Evolutionary conservation across 331 rosid genomes (phyloP).

Genomic region (Saraca asoca): DNA sequence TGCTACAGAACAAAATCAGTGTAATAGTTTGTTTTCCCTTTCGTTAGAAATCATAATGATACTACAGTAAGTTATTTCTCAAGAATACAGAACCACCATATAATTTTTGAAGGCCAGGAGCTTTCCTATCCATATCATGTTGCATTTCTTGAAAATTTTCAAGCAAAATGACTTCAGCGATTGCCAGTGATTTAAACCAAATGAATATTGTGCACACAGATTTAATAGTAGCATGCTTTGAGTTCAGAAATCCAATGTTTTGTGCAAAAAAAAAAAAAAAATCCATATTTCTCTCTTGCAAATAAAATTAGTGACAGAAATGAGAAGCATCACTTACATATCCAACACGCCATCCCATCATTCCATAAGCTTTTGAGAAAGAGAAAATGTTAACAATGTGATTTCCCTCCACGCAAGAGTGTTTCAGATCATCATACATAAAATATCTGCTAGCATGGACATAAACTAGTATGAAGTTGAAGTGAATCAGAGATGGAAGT

Average conservation of each 20-base stretch:
- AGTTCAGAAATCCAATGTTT: constrained; percentile 17
- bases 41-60: too few relatives aligned
- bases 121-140: constrained; percentile 5
- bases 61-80: too few relatives aligned
- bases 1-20: too few relatives aligned
- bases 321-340: constrained; percentile 59
- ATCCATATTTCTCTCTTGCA: constrained; percentile 1
- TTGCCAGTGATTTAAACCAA: not conserved
- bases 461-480: too few relatives aligned
- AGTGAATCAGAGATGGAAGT: too few relatives aligned
- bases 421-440: constrained; percentile 86
- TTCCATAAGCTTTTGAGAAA: constrained; percentile 94
- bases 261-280: not conserved
- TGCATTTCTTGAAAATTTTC: not conserved
- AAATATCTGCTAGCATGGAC: constrained; percentile 68
- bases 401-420: constrained; percentile 83
- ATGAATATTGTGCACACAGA: not conserved
- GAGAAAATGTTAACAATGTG: constrained; percentile 88
- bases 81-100: too few relatives aligned
- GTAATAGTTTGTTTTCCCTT: too few relatives aligned
- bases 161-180: not conserved
- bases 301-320: constrained; percentile 2
- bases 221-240: constrained; percentile 11
- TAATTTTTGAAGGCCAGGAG: too few relatives aligned
- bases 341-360: constrained; percentile 99